A percentile compares a stretch with the other conserved stretches of the same genome.
Conservation (phyloP, 352 stramenopile species). For the Globisporangium ultimum region DNA sequence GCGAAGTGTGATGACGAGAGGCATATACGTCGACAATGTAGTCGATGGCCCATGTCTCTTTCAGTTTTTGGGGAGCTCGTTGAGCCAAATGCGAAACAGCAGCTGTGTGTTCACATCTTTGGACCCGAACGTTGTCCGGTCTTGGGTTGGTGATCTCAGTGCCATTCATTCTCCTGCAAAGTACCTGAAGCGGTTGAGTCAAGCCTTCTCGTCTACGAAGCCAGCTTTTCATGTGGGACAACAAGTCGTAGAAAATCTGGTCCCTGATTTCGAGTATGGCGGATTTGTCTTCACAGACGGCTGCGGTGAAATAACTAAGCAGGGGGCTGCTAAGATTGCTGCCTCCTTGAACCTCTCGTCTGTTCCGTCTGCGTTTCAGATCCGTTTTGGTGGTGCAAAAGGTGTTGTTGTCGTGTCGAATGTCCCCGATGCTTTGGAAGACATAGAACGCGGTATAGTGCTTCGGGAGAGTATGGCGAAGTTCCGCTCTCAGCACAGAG, state of each 20-base stretch:
- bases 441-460: constrained; percentile 23
- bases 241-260: constrained; percentile 36
- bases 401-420: constrained; percentile 70
- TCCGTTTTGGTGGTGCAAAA: constrained; percentile 70
- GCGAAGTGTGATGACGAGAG: constrained; percentile 31
- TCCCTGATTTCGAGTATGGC: constrained; percentile 41
- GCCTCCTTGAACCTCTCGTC: constrained; percentile 29
- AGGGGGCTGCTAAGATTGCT: constrained; percentile 36
- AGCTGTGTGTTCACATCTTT: constrained; percentile 67
- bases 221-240: constrained; percentile 44
- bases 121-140: constrained; percentile 40
- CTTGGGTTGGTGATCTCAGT: constrained; percentile 63
- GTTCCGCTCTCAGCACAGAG: constrained; percentile 54
- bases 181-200: constrained; percentile 74
- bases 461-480: constrained; percentile 75
- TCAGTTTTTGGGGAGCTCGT: constrained; percentile 63
- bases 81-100: constrained; percentile 74
- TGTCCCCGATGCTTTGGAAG: constrained; percentile 11
- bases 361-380: constrained; percentile 69
- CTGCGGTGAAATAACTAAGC: constrained; percentile 53
- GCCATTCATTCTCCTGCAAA: constrained; percentile 53
- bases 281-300: constrained; percentile 67
- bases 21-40: constrained; percentile 35
- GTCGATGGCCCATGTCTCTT: constrained; percentile 22
- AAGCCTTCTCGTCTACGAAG: constrained; percentile 70